Conservation (phyloP, 2,329 filamentous ascomycete genomes). For the Fusarium sp. region DNA sequence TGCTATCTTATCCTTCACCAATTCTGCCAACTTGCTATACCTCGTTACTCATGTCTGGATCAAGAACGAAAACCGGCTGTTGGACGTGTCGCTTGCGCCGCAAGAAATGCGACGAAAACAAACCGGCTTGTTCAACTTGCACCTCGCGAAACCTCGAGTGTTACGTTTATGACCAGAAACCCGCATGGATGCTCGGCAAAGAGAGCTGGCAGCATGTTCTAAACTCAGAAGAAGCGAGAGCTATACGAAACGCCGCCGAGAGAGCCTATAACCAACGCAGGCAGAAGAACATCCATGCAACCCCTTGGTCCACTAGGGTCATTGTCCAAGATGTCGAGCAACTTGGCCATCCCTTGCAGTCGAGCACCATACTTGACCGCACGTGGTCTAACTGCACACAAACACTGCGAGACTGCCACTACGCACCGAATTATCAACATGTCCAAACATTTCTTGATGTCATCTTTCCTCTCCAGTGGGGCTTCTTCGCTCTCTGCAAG, state of each 20-base stretch:
- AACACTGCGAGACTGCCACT: conserved; percentile 11
- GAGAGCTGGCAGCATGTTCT: conserved; percentile 18
- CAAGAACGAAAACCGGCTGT: conserved; percentile 15
- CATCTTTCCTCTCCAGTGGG: conserved; percentile 20
- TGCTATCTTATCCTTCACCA: neutral
- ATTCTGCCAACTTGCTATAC: neutral
- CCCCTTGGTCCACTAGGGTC: neutral
- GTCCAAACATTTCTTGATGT: conserved; percentile 16
- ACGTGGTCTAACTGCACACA: conserved; percentile 18
- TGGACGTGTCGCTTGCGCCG: conserved; percentile 17
- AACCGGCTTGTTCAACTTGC: conserved; percentile 5
- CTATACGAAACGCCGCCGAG: conserved; percentile 2
- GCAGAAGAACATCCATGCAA: neutral
- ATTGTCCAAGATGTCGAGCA: conserved; percentile 12
- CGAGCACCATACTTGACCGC: neutral
- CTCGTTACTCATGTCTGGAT: conserved; percentile 11
- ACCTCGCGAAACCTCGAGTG: neutral
- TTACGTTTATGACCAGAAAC: conserved; percentile 10
- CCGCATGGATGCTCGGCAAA: conserved; percentile 11
- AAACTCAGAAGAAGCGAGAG: conserved; percentile 7
- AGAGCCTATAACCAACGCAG: conserved; percentile 12
- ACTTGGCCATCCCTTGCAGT: neutral
- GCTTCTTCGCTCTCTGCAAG: conserved; percentile 7
- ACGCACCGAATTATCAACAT: conserved; percentile 6
- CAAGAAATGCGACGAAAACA: conserved; percentile 24